Conservation (phyloP, 441 rosid species). For the Populus trichocarpa region DNA sequence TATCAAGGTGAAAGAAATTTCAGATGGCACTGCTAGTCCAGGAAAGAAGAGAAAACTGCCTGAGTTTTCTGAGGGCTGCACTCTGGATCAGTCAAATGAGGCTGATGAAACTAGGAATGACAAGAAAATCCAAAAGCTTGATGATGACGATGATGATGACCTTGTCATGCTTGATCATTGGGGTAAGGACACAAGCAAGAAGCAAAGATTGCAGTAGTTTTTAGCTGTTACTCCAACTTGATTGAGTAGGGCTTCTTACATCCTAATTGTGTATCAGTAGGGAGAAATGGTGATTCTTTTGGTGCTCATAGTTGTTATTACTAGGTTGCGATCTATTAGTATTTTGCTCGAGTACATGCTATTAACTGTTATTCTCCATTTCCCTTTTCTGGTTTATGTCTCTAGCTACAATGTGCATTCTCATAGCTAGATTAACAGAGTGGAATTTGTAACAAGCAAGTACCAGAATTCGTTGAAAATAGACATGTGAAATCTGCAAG, state of each 20-base stretch:
- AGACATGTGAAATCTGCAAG: slow-evolving; percentile 5
- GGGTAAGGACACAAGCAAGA: slow-evolving; percentile 38
- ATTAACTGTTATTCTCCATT: slow-evolving; percentile 15
- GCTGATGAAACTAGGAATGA: slow-evolving; percentile 28
- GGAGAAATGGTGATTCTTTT: slow-evolving; percentile 49
- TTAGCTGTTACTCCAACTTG: slow-evolving; percentile 21
- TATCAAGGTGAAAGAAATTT: slow-evolving; percentile 31
- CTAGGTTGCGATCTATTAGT: slow-evolving; percentile 21
- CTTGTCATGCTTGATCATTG: slow-evolving; percentile 38
- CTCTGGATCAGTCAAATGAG: slow-evolving; percentile 23
- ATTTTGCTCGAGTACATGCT: slow-evolving; percentile 17
- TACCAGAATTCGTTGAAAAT: slow-evolving; percentile 13
- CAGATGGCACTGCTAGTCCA: slow-evolving; percentile 31
- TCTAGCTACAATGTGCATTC: slow-evolving; percentile 20
- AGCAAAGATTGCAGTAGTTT: slow-evolving; percentile 47
- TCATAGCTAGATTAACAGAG: slow-evolving; percentile 20
- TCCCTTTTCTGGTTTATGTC: slow-evolving; percentile 12
- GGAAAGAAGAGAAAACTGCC: slow-evolving; percentile 63
- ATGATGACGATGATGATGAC: slow-evolving; percentile 53
- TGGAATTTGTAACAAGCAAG: slow-evolving; percentile 16
- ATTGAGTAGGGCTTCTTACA: slow-evolving; percentile 20
- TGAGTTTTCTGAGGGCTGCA: slow-evolving; percentile 15
- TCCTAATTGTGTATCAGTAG: slow-evolving; percentile 46
- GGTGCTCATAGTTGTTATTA: slow-evolving; percentile 30
- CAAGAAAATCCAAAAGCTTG: slow-evolving; percentile 49